Conservation (phyloP, 192 early-diverging fungal genomes). For the Linnemannia exigua region DNA sequence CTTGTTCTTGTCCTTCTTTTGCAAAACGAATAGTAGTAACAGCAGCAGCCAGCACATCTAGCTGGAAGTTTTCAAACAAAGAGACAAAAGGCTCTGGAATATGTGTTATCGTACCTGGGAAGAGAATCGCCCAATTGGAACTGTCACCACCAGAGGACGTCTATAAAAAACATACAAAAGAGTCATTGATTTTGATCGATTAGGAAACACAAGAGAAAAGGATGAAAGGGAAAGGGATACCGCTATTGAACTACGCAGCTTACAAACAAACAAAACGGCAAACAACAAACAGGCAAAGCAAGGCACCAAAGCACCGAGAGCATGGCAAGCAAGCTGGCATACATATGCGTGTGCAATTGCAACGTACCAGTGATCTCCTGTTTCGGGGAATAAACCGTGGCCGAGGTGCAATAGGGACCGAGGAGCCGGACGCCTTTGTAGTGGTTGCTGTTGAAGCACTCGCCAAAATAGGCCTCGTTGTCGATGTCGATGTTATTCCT, state of each 20-base stretch:
- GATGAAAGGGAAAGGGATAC: too few species aligned
- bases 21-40: not conserved
- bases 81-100: not conserved
- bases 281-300: not conserved
- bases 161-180: constrained; percentile 17
- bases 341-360: not conserved
- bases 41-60: not conserved
- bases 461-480: not conserved
- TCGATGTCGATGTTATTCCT: not conserved
- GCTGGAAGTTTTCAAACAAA: too few species aligned
- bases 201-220: not conserved
- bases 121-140: constrained; percentile 51
- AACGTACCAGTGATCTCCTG: constrained; percentile 37
- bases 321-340: not conserved
- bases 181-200: constrained; percentile 8
- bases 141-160: constrained; percentile 37
- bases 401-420: not conserved
- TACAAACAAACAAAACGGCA: not conserved
- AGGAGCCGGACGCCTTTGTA: not conserved
- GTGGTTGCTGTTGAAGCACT: constrained; percentile 2
- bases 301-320: constrained; percentile 3
- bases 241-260: not conserved
- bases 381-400: constrained; percentile 38
- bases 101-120: constrained; percentile 38
- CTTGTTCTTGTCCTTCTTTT: not conserved